Evolutionary conservation across 176 grass and related monocot genomes (phyloP).

Genomic region (Ensete glaucum): DNA sequence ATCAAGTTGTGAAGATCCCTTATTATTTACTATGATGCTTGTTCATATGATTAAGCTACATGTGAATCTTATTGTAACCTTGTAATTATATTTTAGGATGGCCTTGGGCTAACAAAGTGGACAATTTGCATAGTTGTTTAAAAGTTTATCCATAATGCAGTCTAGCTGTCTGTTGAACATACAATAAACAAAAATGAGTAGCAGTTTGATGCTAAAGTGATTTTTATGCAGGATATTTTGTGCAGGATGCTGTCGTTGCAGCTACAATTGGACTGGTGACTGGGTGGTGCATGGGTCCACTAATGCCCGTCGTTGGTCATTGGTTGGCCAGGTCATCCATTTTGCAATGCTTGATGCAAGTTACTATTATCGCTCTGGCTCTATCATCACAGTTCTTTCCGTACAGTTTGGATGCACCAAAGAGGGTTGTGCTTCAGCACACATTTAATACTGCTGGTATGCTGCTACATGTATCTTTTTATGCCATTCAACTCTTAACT

Average conservation of each 20-base stretch:
- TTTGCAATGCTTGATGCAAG: slow-evolving; percentile 57
- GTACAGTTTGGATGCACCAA: slow-evolving; percentile 78
- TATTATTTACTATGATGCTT: too few species aligned
- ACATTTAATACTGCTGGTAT: slow-evolving; percentile 66
- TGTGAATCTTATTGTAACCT: too few species aligned
- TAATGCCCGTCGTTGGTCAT: slow-evolving; percentile 50
- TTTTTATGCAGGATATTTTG: slow-evolving; percentile 76
- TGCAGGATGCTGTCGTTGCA: slow-evolving; percentile 73
- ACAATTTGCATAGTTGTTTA: not conserved
- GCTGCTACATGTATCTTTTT: slow-evolving; percentile 8
- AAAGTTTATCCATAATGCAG: not conserved
- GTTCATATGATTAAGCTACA: too few species aligned
- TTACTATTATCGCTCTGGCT: slow-evolving; percentile 70
- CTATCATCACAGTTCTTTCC: slow-evolving; percentile 91
- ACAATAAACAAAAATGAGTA: not conserved
- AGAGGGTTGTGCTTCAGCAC: slow-evolving; percentile 87
- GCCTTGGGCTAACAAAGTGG: too few species aligned
- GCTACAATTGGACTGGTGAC: slow-evolving; percentile 69
- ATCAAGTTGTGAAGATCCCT: too few species aligned
- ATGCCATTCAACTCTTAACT: not conserved
- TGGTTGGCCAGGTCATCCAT: slow-evolving; percentile 68
- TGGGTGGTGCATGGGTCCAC: slow-evolving; percentile 70
- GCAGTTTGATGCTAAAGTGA: not conserved
- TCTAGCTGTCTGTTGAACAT: not conserved
- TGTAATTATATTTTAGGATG: too few species aligned